Evolutionary conservation across 2,329 filamentous ascomycete species (phyloP).

Genomic region (Beauveria bassiana): DNA sequence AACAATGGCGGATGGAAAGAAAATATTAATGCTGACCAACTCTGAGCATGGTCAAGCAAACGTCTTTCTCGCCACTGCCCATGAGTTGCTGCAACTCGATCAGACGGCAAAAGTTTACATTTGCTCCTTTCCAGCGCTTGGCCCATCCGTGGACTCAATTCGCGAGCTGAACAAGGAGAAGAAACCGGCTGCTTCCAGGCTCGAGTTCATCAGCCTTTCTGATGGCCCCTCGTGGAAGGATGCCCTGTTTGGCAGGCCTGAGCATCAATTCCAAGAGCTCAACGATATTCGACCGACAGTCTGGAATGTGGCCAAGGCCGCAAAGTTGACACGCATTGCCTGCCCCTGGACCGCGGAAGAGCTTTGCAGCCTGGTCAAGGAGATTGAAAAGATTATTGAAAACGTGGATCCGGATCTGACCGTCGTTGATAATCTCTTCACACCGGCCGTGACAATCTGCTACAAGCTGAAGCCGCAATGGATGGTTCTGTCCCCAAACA

Average conservation of each 20-base stretch:
- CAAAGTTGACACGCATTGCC: conserved; percentile 1
- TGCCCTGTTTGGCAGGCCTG: conserved; percentile 4
- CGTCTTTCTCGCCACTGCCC: conserved; percentile 17
- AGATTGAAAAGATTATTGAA: conserved; percentile 4
- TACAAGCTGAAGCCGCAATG: conserved; percentile 9
- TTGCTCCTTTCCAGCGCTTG: conserved; percentile 6
- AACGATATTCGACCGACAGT: conserved; percentile 1
- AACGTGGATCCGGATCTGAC: conserved; percentile 9
- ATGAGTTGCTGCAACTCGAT: conserved; percentile 13
- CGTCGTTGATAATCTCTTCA: conserved; percentile 13
- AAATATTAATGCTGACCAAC: conserved; percentile 17
- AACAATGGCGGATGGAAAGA: background rate
- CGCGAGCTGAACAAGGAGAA: background rate
- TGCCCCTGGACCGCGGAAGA: conserved; percentile 9
- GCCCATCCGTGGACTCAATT: background rate
- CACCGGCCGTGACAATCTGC: conserved; percentile 9
- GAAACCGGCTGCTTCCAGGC: background rate
- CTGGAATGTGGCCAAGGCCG: conserved; percentile 4
- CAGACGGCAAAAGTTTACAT: conserved; percentile 13
- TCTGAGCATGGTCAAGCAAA: conserved; percentile 19
- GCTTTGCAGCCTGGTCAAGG: background rate
- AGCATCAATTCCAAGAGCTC: background rate
- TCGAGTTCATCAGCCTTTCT: conserved; percentile 6
- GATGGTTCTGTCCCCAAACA: conserved; percentile 11
- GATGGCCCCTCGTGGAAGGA: background rate